phyloP scores from a whole-genome alignment of 345 rosid genomes.

The Fremontodendron californicum region DNA sequence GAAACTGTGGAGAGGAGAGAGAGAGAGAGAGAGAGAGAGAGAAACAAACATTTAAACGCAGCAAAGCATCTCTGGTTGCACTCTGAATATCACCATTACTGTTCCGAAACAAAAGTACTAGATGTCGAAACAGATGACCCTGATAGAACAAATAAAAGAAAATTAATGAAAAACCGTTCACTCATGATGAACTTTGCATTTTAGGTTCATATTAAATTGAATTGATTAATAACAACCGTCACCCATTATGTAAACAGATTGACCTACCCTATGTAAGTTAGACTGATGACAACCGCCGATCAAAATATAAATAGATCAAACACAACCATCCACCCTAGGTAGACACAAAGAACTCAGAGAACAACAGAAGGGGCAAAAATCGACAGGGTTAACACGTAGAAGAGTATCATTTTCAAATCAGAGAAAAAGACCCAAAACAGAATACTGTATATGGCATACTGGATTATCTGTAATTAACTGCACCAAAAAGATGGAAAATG shows the following conservation, averaged over 20 bases:
- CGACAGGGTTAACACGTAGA: not conserved
- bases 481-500: not conserved
- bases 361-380: not conserved
- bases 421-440: not conserved
- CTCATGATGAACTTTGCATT: not conserved
- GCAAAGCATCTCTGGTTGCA: conserved; percentile 68
- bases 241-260: not conserved
- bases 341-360: not conserved
- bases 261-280: not conserved
- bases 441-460: not conserved
- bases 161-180: not conserved
- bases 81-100: conserved; percentile 54
- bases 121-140: conserved; percentile 57
- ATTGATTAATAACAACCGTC: not conserved
- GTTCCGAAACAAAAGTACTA: conserved; percentile 53
- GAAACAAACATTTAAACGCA: conserved; percentile 63
- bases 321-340: not conserved
- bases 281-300: not conserved
- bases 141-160: conserved; percentile 32
- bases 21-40: conserved; percentile 9
- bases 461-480: not conserved
- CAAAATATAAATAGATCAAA: not conserved
- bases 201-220: not conserved
- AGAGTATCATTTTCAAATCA: not conserved
- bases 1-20: not conserved